Conservation (phyloP, 2,329 filamentous ascomycete genomes). For the Plectosphaerella plurivora region DNA sequence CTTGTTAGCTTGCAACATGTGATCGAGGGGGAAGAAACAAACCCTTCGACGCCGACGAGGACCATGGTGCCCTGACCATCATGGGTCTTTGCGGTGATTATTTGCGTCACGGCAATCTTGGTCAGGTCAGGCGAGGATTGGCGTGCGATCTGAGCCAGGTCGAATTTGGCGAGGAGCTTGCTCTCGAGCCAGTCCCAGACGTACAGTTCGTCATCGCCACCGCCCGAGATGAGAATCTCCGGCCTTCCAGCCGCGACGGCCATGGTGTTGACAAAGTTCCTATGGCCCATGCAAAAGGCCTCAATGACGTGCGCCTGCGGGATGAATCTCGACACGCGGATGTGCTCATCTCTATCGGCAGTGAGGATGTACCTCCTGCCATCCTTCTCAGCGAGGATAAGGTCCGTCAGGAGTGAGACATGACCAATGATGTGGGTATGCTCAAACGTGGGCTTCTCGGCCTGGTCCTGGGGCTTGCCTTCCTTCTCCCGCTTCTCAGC, state of each 20-base stretch:
- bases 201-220: constrained; percentile 74
- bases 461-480: constrained; percentile 19
- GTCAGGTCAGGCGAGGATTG: constrained; percentile 22
- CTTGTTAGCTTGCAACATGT: constrained; percentile 11
- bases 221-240: constrained; percentile 75
- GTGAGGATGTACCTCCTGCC: constrained; percentile 48
- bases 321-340: constrained; percentile 76
- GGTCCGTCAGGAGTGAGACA: constrained; percentile 87
- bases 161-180: constrained; percentile 47
- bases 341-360: constrained; percentile 63
- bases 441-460: constrained; percentile 55
- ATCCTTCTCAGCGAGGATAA: constrained; percentile 48
- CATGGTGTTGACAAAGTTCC: constrained; percentile 75
- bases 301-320: constrained; percentile 88
- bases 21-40: constrained; percentile 21
- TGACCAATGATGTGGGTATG: constrained; percentile 81
- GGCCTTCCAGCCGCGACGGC: constrained; percentile 54
- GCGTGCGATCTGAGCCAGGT: constrained; percentile 38
- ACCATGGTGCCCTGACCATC: constrained; percentile 16
- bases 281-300: constrained; percentile 82
- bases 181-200: constrained; percentile 76
- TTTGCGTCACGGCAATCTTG: constrained; percentile 43
- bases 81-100: constrained; percentile 25
- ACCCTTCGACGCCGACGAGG: constrained; percentile 40
- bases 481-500: constrained; percentile 25